Percentiles rank a stretch among this genome's conserved stretches.
Conservation (phyloP, 768 basidiomycete genomes). For the Termitomyces sp. region DNA sequence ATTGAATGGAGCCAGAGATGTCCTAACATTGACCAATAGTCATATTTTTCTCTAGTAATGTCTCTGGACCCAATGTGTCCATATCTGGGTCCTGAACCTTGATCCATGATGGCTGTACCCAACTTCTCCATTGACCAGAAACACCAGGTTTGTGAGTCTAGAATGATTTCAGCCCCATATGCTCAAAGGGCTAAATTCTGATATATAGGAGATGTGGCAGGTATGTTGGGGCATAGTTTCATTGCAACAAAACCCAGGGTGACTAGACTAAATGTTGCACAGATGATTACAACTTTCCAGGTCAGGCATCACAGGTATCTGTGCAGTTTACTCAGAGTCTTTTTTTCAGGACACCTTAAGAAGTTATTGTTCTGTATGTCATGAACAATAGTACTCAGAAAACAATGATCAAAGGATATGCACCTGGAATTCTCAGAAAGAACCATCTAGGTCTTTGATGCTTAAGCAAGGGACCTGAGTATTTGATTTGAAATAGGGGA, state of each 20-base stretch:
- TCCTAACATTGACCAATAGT: background rate
- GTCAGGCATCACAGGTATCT: background rate
- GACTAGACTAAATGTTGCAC: background rate
- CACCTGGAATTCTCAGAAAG: no score
- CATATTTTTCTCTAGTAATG: background rate
- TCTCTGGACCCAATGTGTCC: background rate
- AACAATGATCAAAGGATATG: no score
- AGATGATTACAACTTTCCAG: background rate
- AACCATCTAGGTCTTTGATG: no score
- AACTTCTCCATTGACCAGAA: background rate
- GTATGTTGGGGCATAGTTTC: background rate
- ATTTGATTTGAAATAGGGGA: no score
- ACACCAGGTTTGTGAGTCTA: background rate
- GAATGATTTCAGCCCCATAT: background rate
- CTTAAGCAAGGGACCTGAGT: no score
- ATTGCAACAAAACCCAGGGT: background rate
- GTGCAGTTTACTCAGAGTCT: background rate
- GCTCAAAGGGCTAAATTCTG: background rate
- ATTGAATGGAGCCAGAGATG: background rate
- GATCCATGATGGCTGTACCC: background rate
- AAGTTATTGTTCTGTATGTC: background rate
- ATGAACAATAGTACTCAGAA: background rate
- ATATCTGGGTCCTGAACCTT: background rate
- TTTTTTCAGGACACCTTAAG: background rate
- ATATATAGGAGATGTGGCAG: background rate